These are phyloP conservation scores for Microsporum ferrugineum DNA, from an alignment of 2,329 filamentous ascomycete species.

Conservation along the genomic window DNA sequence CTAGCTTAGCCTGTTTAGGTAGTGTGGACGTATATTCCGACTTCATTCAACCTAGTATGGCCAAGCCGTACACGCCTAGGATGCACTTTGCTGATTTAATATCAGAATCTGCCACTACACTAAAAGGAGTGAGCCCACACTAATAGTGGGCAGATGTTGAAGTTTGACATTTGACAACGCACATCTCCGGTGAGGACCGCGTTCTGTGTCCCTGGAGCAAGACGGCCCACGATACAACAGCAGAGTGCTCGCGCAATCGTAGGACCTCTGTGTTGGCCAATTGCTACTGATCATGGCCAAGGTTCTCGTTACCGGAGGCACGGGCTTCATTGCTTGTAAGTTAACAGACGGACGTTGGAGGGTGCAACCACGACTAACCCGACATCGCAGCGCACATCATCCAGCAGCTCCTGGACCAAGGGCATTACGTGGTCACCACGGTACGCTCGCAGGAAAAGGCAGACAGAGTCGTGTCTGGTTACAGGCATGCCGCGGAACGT, in stretches of 20 bases:
- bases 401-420: constrained; percentile 11
- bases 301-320: constrained; percentile 15
- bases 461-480: constrained; percentile 28
- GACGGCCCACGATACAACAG: no score
- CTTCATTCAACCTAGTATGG: no score
- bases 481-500: constrained; percentile 25
- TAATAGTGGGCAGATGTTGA: no score
- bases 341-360: background rate
- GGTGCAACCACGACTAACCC: background rate
- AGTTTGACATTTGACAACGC: no score
- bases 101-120: no score
- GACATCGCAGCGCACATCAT: constrained; percentile 16
- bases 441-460: constrained; percentile 11
- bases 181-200: no score
- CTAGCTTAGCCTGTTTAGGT: no score
- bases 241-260: background rate
- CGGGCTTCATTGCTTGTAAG: constrained; percentile 19
- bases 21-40: no score
- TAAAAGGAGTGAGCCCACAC: no score
- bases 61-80: no score
- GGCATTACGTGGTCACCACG: constrained; percentile 12
- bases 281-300: background rate
- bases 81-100: no score
- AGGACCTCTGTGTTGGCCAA: background rate
- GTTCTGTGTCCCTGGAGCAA: no score